Base-by-base conservation (phyloP, 1,284 basidiomycete genomes). In the Leccinum subrobustum region DNA sequence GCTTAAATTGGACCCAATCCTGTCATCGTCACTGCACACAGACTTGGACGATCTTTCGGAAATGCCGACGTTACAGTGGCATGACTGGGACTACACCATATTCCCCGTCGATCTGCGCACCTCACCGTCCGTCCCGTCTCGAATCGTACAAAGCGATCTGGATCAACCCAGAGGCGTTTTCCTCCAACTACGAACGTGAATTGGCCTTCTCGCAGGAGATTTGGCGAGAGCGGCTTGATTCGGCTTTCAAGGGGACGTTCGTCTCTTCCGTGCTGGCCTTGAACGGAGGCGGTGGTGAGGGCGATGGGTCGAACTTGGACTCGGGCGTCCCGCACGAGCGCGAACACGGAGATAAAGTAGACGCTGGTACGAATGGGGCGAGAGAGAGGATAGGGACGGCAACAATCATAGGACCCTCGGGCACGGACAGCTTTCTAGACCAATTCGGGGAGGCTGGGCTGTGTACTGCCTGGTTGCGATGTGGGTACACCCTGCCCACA, bases 401-500 rank as follows among this genome's bases (percentile, higher is more conserved):
- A 1, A 66, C 61, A 6, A 61, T 77, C 16, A n/a, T 73, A 2
- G 68, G 60, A 6, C 70, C 71, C 4, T 74, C 75, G 6, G 69
- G 63, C 23, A 58, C 70, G 12, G 31, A 62, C n/a, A 60, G 65
- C 14, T 58, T 44, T 52, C 18, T 59, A 44, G 57, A 52, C 29
- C 58, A 65, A 39, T 60, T 67, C 58, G 29, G 56, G 18, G 61
- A 59, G 42, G 63, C 61, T 2, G 65, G 67, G 1, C 29, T 64
- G 20, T 57, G 59, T 3, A 76, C 42, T 62, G 64, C 14, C 37
- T 80, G 11, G 70, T 63, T 35, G 75, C 67, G 16, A 71, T 78
- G 70, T 78, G 76, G 77, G 72, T 78, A 16, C 68, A 70, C 50
- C 73, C 73, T 20, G 69, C 70, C 2, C 72, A 75, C 52, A 66